Evolutionary conservation across 1,284 basidiomycete species (phyloP).

Genomic region (Chalciporus sp.): DNA sequence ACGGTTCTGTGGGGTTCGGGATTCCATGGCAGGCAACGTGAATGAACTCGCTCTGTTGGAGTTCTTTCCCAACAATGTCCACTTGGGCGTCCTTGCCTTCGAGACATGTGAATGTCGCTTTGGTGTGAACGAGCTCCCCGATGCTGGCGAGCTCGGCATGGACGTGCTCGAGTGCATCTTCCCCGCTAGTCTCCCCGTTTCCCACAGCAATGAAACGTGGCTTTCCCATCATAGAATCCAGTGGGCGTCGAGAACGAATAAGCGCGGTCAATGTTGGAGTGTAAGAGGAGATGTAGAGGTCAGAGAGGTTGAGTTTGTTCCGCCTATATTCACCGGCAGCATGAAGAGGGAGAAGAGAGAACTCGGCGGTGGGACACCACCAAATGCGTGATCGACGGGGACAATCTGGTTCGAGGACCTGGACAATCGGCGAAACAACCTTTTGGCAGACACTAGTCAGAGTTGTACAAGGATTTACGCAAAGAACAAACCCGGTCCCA

Average conservation of each 20-base stretch:
- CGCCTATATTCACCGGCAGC: slow-evolving; percentile 5
- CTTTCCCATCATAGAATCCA: too few relatives aligned
- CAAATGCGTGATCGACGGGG: slow-evolving; percentile 6
- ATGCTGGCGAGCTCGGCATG: background rate
- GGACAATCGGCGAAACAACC: slow-evolving; percentile 4
- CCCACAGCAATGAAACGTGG: slow-evolving; percentile 8
- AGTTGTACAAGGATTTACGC: too few relatives aligned
- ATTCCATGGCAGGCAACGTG: slow-evolving; percentile 26
- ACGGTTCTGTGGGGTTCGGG: slow-evolving; percentile 13
- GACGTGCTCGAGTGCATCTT: slow-evolving; percentile 6
- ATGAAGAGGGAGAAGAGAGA: slow-evolving; percentile 5
- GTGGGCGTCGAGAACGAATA: background rate
- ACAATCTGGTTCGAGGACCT: slow-evolving; percentile 7
- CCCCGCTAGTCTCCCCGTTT: too few relatives aligned
- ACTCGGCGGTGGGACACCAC: slow-evolving; percentile 10
- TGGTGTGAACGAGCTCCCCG: background rate
- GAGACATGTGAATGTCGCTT: background rate
- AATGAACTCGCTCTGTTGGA: slow-evolving; percentile 13
- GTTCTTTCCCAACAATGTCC: background rate
- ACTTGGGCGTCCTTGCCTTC: background rate
- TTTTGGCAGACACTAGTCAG: too few relatives aligned
- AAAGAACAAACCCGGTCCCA: background rate
- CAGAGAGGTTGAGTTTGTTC: background rate
- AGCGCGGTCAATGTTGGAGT: slow-evolving; percentile 9
- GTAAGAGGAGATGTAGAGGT: slow-evolving; percentile 8